Base-by-base conservation (phyloP, 352 stramenopile species). In the Globisporangium uncinulatum region DNA sequence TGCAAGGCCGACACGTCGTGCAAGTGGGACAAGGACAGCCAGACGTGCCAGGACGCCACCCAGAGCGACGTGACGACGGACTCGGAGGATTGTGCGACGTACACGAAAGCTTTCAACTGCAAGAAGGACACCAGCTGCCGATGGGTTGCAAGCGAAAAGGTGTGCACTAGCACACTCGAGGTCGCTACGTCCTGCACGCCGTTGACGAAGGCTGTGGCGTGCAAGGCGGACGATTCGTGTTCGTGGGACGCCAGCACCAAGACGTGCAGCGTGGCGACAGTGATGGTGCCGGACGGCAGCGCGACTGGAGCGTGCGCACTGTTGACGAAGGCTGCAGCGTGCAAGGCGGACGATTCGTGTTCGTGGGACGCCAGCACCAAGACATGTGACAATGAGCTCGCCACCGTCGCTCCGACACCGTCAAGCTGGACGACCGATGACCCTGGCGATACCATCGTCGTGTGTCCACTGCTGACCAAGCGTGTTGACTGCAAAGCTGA, bases 11-110 rank as follows among this genome's bases (percentile, higher is more conserved):
- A 47, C 17, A 17, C 42, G 15, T 20, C 42, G 42, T 47, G 42
- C 42, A 47, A 47, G 42, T 47, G 42, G 42, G 42, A 29, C 15
- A 47, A 47, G n/a, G 42, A 20, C 42, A 47, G 15, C 42, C 15
- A 47, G 42, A 47, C 42, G 42, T 47, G 42, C 41, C 41, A 17
- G 2, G 15, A 45, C 15, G 15, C 41, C 11, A 45, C 41, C 20
- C 14, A 20, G 11, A 20, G 14, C 9, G 41, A 45, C 4, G 9
- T 7, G 42, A n/a, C 11, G 20, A 11, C 42, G n/a, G 6, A 14
- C 4, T 7, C 15, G 4, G 42, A 24, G 5, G 42, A 47, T n/a
- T 47, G 42, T 10, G 6, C 15, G 11, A 7, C 19, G 19, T 48
- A 48, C 43, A 48, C 43, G 4, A 48, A 48, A 31, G 19, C 17